These are phyloP conservation scores for Tulasnella sp. DNA, from an alignment of 768 basidiomycete genomes.

Conservation along the genomic window DNA sequence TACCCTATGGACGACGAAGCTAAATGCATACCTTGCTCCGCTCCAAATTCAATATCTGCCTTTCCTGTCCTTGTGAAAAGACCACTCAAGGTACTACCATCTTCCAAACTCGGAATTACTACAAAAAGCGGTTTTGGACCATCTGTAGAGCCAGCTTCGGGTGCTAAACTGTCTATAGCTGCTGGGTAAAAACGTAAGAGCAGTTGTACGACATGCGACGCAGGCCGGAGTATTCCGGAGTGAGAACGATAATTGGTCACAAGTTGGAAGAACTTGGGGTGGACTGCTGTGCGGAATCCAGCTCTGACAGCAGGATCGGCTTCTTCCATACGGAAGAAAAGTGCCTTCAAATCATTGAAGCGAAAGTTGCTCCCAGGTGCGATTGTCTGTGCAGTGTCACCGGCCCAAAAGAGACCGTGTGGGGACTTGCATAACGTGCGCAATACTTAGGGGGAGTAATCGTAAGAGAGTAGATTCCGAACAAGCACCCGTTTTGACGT, in stretches of 20 bases:
- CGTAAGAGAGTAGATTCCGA: neutral
- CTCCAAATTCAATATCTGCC: conserved; percentile 17
- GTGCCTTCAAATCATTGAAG: conserved; percentile 59
- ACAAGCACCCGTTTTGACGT: neutral
- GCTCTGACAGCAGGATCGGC: neutral
- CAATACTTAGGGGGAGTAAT: conserved; percentile 34
- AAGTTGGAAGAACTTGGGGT: conserved; percentile 36
- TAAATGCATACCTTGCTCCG: conserved; percentile 35
- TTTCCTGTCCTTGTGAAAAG: neutral
- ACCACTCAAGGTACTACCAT: neutral
- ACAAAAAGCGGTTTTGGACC: conserved; percentile 5
- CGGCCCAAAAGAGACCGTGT: conserved; percentile 62
- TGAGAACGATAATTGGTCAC: conserved; percentile 56
- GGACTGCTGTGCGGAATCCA: neutral
- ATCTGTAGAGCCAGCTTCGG: conserved; percentile 37
- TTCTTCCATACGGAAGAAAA: conserved; percentile 32
- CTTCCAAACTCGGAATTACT: neutral
- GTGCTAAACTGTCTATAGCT: conserved; percentile 44
- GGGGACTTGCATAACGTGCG: conserved; percentile 46
- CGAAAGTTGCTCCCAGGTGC: conserved; percentile 57
- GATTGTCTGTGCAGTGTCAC: conserved; percentile 69
- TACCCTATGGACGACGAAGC: conserved; percentile 25
- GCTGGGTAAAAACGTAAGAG: conserved; percentile 48
- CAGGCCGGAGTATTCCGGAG: conserved; percentile 59
- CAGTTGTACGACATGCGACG: conserved; percentile 47